Percentiles rank a stretch among this genome's conserved stretches.
Conservation (phyloP, 2,329 filamentous ascomycete species). For the Xylariaceae sp. region DNA sequence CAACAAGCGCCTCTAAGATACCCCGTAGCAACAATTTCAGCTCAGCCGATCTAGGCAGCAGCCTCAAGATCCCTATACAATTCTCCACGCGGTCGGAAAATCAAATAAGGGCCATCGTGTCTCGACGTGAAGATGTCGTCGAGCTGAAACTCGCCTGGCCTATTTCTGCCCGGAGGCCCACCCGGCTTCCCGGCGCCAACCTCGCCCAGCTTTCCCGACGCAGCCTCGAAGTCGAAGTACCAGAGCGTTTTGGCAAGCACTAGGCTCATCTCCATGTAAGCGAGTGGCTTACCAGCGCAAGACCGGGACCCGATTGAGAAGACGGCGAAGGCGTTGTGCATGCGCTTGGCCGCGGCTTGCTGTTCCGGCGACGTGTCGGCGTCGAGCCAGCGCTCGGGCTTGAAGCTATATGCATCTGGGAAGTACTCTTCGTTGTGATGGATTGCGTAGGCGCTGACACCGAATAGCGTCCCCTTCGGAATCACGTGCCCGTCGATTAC, state of each 20-base stretch:
- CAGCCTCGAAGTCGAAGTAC: not conserved
- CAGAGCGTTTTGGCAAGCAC: not conserved
- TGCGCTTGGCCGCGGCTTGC: no score
- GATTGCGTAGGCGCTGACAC: not conserved
- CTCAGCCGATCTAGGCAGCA: no score
- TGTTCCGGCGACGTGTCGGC: no score
- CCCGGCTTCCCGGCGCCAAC: constrained; percentile 2
- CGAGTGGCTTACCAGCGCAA: not conserved
- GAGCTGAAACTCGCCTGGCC: constrained; percentile 14
- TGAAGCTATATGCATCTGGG: not conserved
- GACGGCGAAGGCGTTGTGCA: no score
- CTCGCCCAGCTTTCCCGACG: not conserved
- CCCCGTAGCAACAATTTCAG: no score
- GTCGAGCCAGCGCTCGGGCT: not conserved
- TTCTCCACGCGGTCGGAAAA: constrained; percentile 1
- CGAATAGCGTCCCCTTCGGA: not conserved
- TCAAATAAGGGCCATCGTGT: constrained; percentile 12
- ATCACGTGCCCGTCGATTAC: constrained; percentile 35
- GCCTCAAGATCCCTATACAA: no score
- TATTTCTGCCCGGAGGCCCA: not conserved
- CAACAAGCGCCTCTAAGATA: no score
- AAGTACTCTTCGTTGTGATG: constrained; percentile 15
- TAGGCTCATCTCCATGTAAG: not conserved
- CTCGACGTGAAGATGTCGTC: constrained; percentile 15
- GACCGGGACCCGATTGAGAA: not conserved